Percentiles rank a stretch among this genome's conserved stretches.
phyloP scores from a whole-genome alignment of 75 land plant species.

The Pseudotsuga menziesii region DNA sequence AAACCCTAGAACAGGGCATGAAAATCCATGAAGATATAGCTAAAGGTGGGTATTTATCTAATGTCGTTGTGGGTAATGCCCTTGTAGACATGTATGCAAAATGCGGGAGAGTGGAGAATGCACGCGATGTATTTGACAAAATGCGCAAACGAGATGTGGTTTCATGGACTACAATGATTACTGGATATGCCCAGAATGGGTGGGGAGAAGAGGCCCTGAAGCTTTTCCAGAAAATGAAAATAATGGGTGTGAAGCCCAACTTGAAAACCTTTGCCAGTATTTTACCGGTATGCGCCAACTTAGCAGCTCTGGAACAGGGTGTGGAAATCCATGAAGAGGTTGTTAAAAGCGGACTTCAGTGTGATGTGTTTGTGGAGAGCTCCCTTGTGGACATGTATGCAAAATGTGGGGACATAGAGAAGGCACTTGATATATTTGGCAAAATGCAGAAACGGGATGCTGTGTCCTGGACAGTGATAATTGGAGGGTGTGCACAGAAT shows the following conservation, averaged over 20 bases:
- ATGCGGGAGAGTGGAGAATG: constrained; percentile 16
- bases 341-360: constrained; percentile 10
- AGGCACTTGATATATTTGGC: constrained; percentile 10
- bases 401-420: constrained; percentile 21
- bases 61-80: constrained; percentile 3
- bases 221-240: background rate
- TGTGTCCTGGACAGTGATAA: constrained; percentile 17
- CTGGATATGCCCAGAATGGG: constrained; percentile 15
- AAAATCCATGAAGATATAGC: background rate
- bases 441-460: background rate
- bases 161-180: constrained; percentile 7
- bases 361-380: constrained; percentile 13
- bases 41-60: background rate
- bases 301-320: constrained; percentile 11
- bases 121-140: constrained; percentile 19
- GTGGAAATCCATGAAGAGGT: constrained; percentile 7
- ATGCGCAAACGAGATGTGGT: background rate
- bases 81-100: constrained; percentile 29
- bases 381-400: constrained; percentile 25
- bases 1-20: background rate
- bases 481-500: constrained; percentile 12
- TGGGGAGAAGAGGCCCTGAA: background rate
- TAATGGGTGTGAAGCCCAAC: constrained; percentile 5
- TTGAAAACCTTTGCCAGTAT: constrained; percentile 12
- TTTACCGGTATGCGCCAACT: constrained; percentile 10